Base-by-base conservation (phyloP, 164 flowering plant genomes). In the Nelumbo lutea region DNA sequence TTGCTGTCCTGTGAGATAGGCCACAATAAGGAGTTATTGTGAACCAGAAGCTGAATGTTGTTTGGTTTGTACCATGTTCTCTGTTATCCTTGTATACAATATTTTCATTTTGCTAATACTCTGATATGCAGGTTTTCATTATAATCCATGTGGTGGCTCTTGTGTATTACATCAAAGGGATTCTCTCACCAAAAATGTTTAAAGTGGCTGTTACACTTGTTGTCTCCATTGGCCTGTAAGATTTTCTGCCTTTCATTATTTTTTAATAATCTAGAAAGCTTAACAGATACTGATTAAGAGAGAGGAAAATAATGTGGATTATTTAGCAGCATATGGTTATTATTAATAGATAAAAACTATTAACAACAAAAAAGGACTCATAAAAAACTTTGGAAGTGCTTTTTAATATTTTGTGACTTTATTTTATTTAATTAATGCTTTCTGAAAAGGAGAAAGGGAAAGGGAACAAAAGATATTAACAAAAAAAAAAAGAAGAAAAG, bases 201-300 rank as follows among this genome's bases (percentile, higher is more conserved):
- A 93, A 90, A 86, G 90, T 93, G 65, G 99, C 98, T 73, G 93
- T 90, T 65, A 87, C 98, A 8, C 92, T 93, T 79, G 93, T 96
- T 66, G 82, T 96, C 59, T 77, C 98, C 42, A 73, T 85, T 83
- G 98, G 98, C 82, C 74, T 88, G 99, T 96, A 86, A 88, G 99
- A 51, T 63, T 62, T 79, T 59, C 13, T 68, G 38, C 10, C 68
- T 59, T 72, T 50, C 14, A 27, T 27, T 27, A 27, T 27, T 27
- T 62, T 40, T 67, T 50, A 38, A 9, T 9, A 60, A 57, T 39
- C 9, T 42, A 11, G 45, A 38, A 43, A 63, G 11, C 44, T 2
- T 4, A 10, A 15, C 15, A 53, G 60, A 6, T n/a, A 41, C 27
- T 27, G 27, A 27, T 27, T 27, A 27, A 27, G 27, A 27, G 27